Evolutionary conservation across 306 rosid species (phyloP).

Genomic region (Glycine soja): DNA sequence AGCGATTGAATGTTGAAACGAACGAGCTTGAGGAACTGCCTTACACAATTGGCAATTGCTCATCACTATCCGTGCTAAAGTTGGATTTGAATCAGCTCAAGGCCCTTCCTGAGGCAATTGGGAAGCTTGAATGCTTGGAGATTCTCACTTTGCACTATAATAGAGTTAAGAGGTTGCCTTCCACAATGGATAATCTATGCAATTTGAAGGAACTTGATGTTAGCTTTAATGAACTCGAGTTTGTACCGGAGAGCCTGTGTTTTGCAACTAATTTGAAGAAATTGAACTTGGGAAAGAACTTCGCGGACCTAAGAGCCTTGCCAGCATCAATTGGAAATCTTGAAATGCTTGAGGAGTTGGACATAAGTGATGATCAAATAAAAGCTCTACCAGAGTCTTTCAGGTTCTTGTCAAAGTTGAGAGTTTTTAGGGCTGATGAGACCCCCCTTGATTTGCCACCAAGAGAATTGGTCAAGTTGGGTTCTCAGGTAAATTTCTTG

Average conservation of each 20-base stretch:
- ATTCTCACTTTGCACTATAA: slow-evolving; percentile 81
- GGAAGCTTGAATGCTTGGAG: slow-evolving; percentile 79
- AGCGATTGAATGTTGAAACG: slow-evolving; percentile 68
- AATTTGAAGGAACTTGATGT: slow-evolving; percentile 87
- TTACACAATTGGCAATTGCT: slow-evolving; percentile 78
- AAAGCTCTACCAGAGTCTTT: slow-evolving; percentile 77
- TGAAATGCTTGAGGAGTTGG: slow-evolving; percentile 92
- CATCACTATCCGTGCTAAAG: slow-evolving; percentile 63
- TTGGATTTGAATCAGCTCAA: slow-evolving; percentile 83
- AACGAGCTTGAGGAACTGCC: slow-evolving; percentile 87
- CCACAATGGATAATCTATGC: slow-evolving; percentile 70
- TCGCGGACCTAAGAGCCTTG: slow-evolving; percentile 82
- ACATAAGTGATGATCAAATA: slow-evolving; percentile 89
- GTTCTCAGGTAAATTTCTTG: slow-evolving; percentile 74
- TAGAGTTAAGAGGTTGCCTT: slow-evolving; percentile 74
- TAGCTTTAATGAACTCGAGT: slow-evolving; percentile 86
- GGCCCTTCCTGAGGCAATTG: slow-evolving; percentile 91
- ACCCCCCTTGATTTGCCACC: slow-evolving; percentile 91
- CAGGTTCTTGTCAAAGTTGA: slow-evolving; percentile 70
- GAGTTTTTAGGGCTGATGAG: slow-evolving; percentile 69
- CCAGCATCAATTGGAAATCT: slow-evolving; percentile 87
- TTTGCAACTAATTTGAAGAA: slow-evolving; percentile 69
- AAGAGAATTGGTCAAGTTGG: slow-evolving; percentile 69
- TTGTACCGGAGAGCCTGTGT: slow-evolving; percentile 75
- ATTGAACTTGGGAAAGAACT: slow-evolving; percentile 80